Evolutionary conservation across 257 asterid genomes (phyloP), one percentile per base, ranked within the genome.

Genomic region (Primulina eburnea): DNA sequence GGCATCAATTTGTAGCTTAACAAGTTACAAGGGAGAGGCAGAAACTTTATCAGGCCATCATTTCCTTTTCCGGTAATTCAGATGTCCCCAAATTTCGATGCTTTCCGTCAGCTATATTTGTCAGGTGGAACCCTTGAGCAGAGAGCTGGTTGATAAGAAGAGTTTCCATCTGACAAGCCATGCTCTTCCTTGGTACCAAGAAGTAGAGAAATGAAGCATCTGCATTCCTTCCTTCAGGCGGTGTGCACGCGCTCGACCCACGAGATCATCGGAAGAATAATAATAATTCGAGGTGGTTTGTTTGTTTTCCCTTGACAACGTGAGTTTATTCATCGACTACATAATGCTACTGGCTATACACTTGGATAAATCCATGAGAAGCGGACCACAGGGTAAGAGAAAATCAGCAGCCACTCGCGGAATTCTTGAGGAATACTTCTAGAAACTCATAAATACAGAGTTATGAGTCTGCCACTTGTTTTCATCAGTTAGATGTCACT

Each of bases 91-190:
- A 93, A 74, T 93, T 88, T 20, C 94, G 79, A 72, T 93, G 99
- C 58, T 84, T 90, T 33, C 99, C 99, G 71, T 93, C 97, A 38
- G 93, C 92, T 60, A 89, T 2, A 70, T 93, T 93, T 9, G 83
- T 81, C 7, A 90, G 76, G 64, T 70, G 95, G 60, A 89, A 93
- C 26, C 99, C 97, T 57, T 47, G 78, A 30, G 6, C 66, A 0
- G 96, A 92, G 24, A 93, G 97, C 83, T 87, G 96, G 77, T 93
- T 93, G 71, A 90, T 87, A 64, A 93, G 95, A 73, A 87, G 95
- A 62, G 99, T 93, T 80, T 93, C 99, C 65, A 93, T 71, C 61
- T 90, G 91, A 79, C 99, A 91, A 64, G 96, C 99, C 60, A 83
- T 62, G 82, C 99, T 93, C 88, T 93, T 90, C 53, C 97, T 96